A percentile compares a stretch with the other conserved stretches of the same genome.
Conservation (phyloP, 23 red algal species). For the Porphyridium purpureum region DNA sequence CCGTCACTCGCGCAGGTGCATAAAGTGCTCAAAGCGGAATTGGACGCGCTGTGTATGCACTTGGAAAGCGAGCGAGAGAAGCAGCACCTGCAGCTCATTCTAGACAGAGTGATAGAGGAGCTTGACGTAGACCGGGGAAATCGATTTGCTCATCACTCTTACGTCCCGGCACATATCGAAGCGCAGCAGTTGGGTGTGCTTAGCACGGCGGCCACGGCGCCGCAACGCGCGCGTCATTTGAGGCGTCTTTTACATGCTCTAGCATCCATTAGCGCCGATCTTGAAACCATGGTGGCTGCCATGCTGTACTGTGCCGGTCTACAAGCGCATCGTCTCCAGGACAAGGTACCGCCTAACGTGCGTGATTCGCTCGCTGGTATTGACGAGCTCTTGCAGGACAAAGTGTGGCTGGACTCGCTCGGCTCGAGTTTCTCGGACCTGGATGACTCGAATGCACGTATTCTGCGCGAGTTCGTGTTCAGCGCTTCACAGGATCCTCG, state of each 20-base stretch:
- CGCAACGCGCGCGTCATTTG: too few species aligned
- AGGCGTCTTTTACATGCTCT: too few species aligned
- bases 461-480: constrained; percentile 8
- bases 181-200: too few species aligned
- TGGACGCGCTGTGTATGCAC: too few species aligned
- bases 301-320: background rate
- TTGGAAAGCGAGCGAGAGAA: too few species aligned
- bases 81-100: too few species aligned
- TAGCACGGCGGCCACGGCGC: too few species aligned
- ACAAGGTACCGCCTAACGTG: background rate
- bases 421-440: background rate
- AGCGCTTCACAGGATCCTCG: constrained; percentile 6
- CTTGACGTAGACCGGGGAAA: background rate
- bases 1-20: too few species aligned
- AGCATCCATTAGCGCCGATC: constrained; percentile 4
- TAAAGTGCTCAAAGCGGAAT: too few species aligned
- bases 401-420: background rate
- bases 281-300: background rate
- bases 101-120: background rate
- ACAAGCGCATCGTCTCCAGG: background rate
- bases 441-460: constrained; percentile 10
- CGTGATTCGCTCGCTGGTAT: constrained; percentile 3
- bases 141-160: too few species aligned
- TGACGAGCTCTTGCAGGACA: too few species aligned
- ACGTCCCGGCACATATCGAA: too few species aligned